Conservation (phyloP, 164 flowering plant genomes). For the Stephania yunnanensis region DNA sequence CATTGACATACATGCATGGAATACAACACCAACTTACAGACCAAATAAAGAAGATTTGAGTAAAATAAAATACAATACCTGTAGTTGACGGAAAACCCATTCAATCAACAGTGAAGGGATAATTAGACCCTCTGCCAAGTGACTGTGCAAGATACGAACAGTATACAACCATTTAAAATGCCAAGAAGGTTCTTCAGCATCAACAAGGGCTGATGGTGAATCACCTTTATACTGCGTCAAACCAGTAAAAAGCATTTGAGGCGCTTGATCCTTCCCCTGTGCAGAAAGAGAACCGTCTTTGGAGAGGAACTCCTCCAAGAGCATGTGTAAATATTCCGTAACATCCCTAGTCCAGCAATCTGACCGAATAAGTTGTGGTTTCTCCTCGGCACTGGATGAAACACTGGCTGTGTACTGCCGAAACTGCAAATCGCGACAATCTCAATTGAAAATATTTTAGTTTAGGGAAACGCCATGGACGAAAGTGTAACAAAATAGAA, state of each 20-base stretch:
- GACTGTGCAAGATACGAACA: slow-evolving; percentile 89
- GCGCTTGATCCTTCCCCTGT: slow-evolving; percentile 55
- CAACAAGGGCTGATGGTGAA: slow-evolving; percentile 31
- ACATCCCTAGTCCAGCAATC: slow-evolving; percentile 97
- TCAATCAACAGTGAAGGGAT: slow-evolving; percentile 79
- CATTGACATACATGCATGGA: not conserved
- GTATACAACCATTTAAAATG: slow-evolving; percentile 93
- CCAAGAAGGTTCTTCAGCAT: slow-evolving; percentile 68
- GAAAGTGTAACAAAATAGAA: not conserved
- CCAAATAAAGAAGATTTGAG: not conserved
- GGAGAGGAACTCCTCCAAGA: slow-evolving; percentile 64
- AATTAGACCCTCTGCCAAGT: slow-evolving; percentile 76
- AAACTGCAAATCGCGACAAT: slow-evolving; percentile 45
- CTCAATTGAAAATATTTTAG: slow-evolving; percentile 11
- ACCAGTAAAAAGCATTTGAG: slow-evolving; percentile 51
- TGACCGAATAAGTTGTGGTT: slow-evolving; percentile 59
- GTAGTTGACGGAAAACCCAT: slow-evolving; percentile 84
- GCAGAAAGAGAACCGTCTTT: slow-evolving; percentile 44
- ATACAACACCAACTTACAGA: not conserved
- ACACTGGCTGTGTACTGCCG: slow-evolving; percentile 50
- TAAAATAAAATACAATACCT: slow-evolving; percentile 34
- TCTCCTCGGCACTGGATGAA: slow-evolving; percentile 67
- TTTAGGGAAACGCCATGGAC: not conserved
- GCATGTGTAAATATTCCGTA: slow-evolving; percentile 72
- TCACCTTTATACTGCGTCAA: slow-evolving; percentile 47